phyloP scores from a whole-genome alignment of 192 early-diverging fungal species.

The Backusella circina region DNA sequence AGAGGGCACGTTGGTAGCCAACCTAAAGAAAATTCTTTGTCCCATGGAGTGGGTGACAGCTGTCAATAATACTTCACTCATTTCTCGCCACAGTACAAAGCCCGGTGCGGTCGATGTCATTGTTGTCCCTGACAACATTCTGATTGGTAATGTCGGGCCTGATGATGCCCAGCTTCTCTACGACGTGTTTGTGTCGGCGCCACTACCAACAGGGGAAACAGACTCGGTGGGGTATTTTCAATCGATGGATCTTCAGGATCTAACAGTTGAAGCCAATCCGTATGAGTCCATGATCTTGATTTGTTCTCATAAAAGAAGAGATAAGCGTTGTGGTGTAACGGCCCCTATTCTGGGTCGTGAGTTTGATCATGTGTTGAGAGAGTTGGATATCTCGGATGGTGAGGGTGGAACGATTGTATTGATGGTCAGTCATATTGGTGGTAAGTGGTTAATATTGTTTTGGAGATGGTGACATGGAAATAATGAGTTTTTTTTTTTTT shows the following conservation, averaged over 20 bases:
- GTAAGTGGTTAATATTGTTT: slow-evolving; percentile 7
- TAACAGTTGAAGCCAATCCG: slow-evolving; percentile 26
- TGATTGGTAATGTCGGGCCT: slow-evolving; percentile 44
- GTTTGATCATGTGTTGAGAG: slow-evolving; percentile 41
- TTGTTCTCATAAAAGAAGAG: slow-evolving; percentile 50
- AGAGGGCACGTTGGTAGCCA: slow-evolving; percentile 35
- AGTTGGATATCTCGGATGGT: slow-evolving; percentile 42
- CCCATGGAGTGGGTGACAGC: slow-evolving; percentile 26
- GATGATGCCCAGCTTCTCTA: slow-evolving; percentile 41
- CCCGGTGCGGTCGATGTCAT: slow-evolving; percentile 34
- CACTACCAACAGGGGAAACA: slow-evolving; percentile 4
- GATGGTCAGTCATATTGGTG: slow-evolving; percentile 53
- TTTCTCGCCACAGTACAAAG: slow-evolving; percentile 20
- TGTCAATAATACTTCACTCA: slow-evolving; percentile 44
- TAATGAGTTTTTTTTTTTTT: too few species aligned
- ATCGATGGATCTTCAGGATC: background rate
- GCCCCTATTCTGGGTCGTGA: slow-evolving; percentile 47
- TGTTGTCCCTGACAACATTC: slow-evolving; percentile 53
- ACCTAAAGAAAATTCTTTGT: slow-evolving; percentile 15
- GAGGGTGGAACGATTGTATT: slow-evolving; percentile 39
- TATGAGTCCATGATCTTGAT: slow-evolving; percentile 46
- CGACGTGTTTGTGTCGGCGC: slow-evolving; percentile 34
- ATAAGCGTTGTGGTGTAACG: slow-evolving; percentile 53
- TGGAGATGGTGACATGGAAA: background rate
- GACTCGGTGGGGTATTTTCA: background rate